phyloP scores from a whole-genome alignment of 805 yeast genomes.

The Pichia californica region DNA sequence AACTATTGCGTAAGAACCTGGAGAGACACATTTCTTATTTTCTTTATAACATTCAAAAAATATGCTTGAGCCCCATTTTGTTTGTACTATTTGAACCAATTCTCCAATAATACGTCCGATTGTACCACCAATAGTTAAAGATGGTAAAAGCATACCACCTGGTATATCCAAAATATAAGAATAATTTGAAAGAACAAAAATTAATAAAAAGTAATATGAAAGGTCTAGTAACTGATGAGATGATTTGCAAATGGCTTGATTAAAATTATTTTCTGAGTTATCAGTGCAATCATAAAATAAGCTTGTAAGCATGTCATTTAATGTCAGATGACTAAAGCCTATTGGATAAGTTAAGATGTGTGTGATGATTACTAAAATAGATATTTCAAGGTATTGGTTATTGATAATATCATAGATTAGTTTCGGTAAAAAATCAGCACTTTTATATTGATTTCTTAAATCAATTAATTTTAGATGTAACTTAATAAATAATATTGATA shows the following conservation, averaged over 20 bases:
- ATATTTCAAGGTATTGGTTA: conserved; percentile 3
- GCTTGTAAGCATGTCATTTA: conserved; percentile 50
- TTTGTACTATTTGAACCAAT: conserved; percentile 43
- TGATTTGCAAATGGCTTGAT: conserved; percentile 15
- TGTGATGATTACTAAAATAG: conserved; percentile 36
- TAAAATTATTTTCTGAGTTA: conserved; percentile 4
- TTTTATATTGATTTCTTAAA: conserved; percentile 18
- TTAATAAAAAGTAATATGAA: conserved; percentile 10
- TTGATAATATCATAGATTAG: background rate
- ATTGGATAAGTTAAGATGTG: conserved; percentile 51
- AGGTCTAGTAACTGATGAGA: conserved; percentile 32
- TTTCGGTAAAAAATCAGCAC: background rate
- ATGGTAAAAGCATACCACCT: conserved; percentile 62
- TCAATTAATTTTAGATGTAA: conserved; percentile 41
- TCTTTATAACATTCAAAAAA: conserved; percentile 36
- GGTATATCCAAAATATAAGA: conserved; percentile 66
- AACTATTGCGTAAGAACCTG: conserved; percentile 82
- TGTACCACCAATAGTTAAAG: conserved; percentile 55
- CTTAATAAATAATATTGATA: conserved; percentile 49
- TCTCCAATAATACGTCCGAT: conserved; percentile 53
- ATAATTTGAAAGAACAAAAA: conserved; percentile 52
- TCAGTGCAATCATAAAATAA: conserved; percentile 61
- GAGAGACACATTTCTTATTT: conserved; percentile 53
- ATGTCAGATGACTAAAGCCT: conserved; percentile 38
- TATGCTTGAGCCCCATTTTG: conserved; percentile 31